Evolutionary conservation across 1,284 basidiomycete genomes (phyloP).

Genomic region (Irpex rosettiformis): DNA sequence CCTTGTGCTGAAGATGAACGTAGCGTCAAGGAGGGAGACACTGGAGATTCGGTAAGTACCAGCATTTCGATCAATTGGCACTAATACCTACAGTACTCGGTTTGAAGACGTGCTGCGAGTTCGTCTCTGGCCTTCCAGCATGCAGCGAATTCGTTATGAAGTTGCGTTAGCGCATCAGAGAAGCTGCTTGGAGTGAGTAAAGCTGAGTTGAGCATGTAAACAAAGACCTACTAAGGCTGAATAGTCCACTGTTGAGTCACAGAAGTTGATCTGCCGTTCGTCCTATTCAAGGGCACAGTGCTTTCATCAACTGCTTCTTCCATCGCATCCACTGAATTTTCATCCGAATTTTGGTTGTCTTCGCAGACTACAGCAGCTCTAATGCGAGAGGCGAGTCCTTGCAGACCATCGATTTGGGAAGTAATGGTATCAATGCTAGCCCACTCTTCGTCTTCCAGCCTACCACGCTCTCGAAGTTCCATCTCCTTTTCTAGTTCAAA

Average conservation of each 20-base stretch:
- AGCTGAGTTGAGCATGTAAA: constrained; percentile 2
- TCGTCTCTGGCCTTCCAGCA: constrained; percentile 44
- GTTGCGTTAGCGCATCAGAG: constrained; percentile 49
- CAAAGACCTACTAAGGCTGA: constrained; percentile 62
- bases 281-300: background rate
- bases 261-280: background rate
- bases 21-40: constrained; percentile 67
- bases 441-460: constrained; percentile 45
- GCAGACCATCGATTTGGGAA: constrained; percentile 52
- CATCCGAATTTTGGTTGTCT: constrained; percentile 19
- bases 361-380: constrained; percentile 46
- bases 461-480: constrained; percentile 39
- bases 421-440: constrained; percentile 52
- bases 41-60: constrained; percentile 35
- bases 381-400: constrained; percentile 57
- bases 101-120: constrained; percentile 55
- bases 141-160: constrained; percentile 51
- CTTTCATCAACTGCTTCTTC: background rate
- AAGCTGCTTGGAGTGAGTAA: constrained; percentile 47
- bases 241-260: constrained; percentile 52
- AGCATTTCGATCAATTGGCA: background rate
- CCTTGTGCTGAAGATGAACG: constrained; percentile 66
- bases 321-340: constrained; percentile 12
- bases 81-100: constrained; percentile 48
- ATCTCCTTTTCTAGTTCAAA: constrained; percentile 53